Conservation (phyloP, 768 basidiomycete genomes). For the Podaxis sp. region DNA sequence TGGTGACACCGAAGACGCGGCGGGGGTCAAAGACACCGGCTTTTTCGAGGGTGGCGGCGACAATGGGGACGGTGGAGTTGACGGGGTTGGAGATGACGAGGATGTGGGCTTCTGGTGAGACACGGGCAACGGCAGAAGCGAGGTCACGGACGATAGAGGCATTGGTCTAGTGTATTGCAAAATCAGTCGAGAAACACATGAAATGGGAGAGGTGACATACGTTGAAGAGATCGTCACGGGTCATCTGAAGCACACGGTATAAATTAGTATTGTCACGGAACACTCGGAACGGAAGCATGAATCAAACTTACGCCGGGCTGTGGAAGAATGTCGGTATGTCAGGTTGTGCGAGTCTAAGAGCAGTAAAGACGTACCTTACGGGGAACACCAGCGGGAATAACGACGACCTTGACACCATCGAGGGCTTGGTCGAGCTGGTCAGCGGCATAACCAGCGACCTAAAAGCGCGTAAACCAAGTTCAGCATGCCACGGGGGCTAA, state of each 20-base stretch:
- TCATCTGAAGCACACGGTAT: slow-evolving; percentile 60
- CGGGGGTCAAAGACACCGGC: slow-evolving; percentile 89
- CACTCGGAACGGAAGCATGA: background rate
- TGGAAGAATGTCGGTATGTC: slow-evolving; percentile 23
- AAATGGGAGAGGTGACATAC: slow-evolving; percentile 37
- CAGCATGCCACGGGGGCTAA: background rate
- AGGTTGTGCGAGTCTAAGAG: background rate
- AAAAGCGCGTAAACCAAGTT: slow-evolving; percentile 11
- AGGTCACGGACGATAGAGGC: slow-evolving; percentile 98
- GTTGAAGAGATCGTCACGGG: slow-evolving; percentile 95
- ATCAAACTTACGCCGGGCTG: slow-evolving; percentile 75
- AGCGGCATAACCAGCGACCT: slow-evolving; percentile 79
- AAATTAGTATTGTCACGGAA: slow-evolving; percentile 12
- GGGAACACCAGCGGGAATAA: slow-evolving; percentile 99
- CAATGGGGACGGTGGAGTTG: slow-evolving; percentile 97
- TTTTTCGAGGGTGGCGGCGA: slow-evolving; percentile 86
- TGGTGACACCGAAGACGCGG: slow-evolving; percentile 93
- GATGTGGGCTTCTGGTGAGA: slow-evolving; percentile 87
- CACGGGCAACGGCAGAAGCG: slow-evolving; percentile 80
- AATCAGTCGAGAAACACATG: background rate
- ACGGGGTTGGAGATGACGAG: slow-evolving; percentile 99
- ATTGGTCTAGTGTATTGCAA: slow-evolving; percentile 61
- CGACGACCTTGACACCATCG: slow-evolving; percentile 85
- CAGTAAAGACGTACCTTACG: slow-evolving; percentile 68
- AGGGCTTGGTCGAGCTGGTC: slow-evolving; percentile 89